Evolutionary conservation across 2,329 filamentous ascomycete genomes (phyloP).

Genomic region (Cladorrhinum sp.): DNA sequence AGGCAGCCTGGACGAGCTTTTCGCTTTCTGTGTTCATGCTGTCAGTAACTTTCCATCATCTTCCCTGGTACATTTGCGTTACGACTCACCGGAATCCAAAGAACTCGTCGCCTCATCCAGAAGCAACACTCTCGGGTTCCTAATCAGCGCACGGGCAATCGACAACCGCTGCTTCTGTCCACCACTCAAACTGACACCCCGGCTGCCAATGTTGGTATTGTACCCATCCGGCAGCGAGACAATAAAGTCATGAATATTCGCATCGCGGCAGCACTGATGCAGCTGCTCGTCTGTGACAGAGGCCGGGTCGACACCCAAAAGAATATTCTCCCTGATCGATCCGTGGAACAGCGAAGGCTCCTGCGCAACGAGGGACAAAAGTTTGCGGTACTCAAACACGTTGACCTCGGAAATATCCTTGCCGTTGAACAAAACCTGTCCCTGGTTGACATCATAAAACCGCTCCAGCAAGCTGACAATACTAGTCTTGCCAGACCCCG

Average conservation of each 20-base stretch:
- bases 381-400: conserved; percentile 58
- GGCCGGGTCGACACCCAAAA: conserved; percentile 58
- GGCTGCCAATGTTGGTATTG: conserved; percentile 63
- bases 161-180: conserved; percentile 69
- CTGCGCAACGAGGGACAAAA: conserved; percentile 70
- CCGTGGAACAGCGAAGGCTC: conserved; percentile 66
- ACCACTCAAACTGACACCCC: conserved; percentile 62
- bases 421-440: conserved; percentile 63
- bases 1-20: conserved; percentile 62
- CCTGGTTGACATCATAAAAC: conserved; percentile 67
- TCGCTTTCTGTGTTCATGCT: conserved; percentile 38
- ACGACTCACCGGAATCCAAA: conserved; percentile 49
- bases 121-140: conserved; percentile 63
- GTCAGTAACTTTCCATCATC: conserved; percentile 14
- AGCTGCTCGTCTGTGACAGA: conserved; percentile 51
- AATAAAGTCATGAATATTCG: conserved; percentile 71
- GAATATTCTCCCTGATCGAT: conserved; percentile 66
- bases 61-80: not conserved
- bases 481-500: conserved; percentile 70
- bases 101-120: conserved; percentile 72
- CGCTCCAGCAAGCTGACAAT: conserved; percentile 64
- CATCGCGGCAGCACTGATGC: conserved; percentile 54
- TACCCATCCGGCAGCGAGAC: conserved; percentile 64
- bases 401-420: conserved; percentile 57
- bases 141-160: conserved; percentile 66